Percentiles rank a stretch among this genome's conserved stretches.
phyloP scores from a whole-genome alignment of 352 stramenopile genomes.

The Pythium rhizo-oryzae region DNA sequence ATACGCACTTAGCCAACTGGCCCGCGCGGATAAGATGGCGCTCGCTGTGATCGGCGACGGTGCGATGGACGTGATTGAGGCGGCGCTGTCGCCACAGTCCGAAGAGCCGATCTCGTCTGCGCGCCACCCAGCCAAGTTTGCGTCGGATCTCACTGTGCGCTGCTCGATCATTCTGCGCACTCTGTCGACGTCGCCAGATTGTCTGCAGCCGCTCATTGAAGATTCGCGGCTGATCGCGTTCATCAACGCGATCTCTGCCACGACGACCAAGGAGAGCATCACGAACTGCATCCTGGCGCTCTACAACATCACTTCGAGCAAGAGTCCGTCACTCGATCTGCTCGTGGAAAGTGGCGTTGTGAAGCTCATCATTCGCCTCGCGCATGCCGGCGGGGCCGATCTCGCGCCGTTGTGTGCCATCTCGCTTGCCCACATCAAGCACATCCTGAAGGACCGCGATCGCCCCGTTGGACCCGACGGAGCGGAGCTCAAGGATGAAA shows the following conservation, averaged over 20 bases:
- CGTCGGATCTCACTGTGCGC: slow-evolving; percentile 45
- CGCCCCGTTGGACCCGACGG: slow-evolving; percentile 25
- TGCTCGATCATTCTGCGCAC: slow-evolving; percentile 74
- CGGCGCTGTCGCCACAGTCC: slow-evolving; percentile 31
- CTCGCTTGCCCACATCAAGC: slow-evolving; percentile 77
- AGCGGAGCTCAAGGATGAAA: slow-evolving; percentile 46
- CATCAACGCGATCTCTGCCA: slow-evolving; percentile 40
- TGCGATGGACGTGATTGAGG: slow-evolving; percentile 58
- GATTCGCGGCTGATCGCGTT: slow-evolving; percentile 62
- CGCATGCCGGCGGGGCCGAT: slow-evolving; percentile 46
- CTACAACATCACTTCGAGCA: slow-evolving; percentile 73
- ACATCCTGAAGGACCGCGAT: slow-evolving; percentile 60
- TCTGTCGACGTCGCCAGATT: slow-evolving; percentile 55
- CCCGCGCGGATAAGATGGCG: slow-evolving; percentile 44
- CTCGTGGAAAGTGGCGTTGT: slow-evolving; percentile 59
- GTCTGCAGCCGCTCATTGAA: slow-evolving; percentile 49
- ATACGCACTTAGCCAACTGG: slow-evolving; percentile 73
- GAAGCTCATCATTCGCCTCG: slow-evolving; percentile 65
- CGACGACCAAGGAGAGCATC: slow-evolving; percentile 43
- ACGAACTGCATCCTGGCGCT: slow-evolving; percentile 69
- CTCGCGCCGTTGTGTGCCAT: slow-evolving; percentile 73
- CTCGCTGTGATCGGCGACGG: slow-evolving; percentile 57
- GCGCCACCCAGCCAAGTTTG: not conserved
- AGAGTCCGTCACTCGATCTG: slow-evolving; percentile 45
- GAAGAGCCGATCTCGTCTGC: slow-evolving; percentile 24